Evolutionary conservation across 179 eudicot species (phyloP).

Genomic region (Beta lomatogona): DNA sequence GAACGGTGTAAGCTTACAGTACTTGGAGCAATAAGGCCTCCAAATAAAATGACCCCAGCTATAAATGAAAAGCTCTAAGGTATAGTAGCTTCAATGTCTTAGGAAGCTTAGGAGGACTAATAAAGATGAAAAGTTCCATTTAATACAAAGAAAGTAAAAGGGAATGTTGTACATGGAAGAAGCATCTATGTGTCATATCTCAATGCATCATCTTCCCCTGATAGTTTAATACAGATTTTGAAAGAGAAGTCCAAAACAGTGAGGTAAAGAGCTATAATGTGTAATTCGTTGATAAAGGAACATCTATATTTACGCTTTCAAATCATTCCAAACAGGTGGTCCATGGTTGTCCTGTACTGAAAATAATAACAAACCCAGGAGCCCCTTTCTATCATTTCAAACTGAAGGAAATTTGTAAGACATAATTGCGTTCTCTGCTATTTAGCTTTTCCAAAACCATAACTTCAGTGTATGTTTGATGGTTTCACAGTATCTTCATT

Average conservation of each 20-base stretch:
- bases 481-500: not conserved
- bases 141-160: not conserved
- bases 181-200: not conserved
- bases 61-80: constrained; percentile 78
- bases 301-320: not conserved
- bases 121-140: not conserved
- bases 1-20: constrained; percentile 52
- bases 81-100: constrained; percentile 88
- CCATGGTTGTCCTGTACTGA: not conserved
- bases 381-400: not conserved
- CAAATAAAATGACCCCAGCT: constrained; percentile 80
- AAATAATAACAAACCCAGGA: no score
- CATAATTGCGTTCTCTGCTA: no score
- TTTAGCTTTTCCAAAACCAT: no score
- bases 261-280: not conserved
- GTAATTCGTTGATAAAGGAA: not conserved
- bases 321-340: not conserved
- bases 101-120: constrained; percentile 29
- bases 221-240: not conserved
- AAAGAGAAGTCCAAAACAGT: not conserved
- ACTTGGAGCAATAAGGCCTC: constrained; percentile 89
- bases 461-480: no score
- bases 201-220: not conserved
- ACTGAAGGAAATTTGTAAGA: not conserved
- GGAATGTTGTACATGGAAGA: not conserved